phyloP scores from a whole-genome alignment of 768 basidiomycete species.

The Dentipellis sp. region DNA sequence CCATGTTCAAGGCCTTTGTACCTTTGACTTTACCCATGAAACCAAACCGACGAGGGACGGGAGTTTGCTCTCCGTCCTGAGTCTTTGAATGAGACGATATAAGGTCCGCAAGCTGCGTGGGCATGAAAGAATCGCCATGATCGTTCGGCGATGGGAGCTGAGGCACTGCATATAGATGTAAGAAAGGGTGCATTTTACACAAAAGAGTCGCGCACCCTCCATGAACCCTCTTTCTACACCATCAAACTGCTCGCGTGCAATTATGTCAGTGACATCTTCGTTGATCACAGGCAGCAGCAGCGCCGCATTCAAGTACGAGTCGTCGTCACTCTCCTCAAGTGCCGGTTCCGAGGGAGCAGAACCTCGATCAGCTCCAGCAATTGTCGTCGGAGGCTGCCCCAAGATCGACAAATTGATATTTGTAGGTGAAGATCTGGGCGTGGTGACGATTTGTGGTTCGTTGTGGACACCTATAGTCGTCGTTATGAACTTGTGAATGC shows the following conservation, averaged over 20 bases:
- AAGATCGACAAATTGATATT: background rate
- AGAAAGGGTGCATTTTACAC: background rate
- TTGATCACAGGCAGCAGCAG: background rate
- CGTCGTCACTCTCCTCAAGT: conserved; percentile 1
- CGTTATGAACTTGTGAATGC: background rate
- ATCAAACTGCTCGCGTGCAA: conserved; percentile 1
- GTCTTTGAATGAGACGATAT: too few relatives aligned
- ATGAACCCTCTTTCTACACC: background rate
- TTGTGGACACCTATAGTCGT: background rate
- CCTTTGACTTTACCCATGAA: conserved; percentile 2
- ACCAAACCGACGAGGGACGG: background rate
- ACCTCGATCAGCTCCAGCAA: background rate
- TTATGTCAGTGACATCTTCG: background rate
- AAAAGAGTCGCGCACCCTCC: conserved; percentile 7
- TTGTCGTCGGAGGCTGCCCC: background rate
- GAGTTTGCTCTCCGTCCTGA: too few relatives aligned
- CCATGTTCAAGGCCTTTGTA: conserved; percentile 7
- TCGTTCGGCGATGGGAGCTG: background rate
- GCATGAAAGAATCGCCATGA: background rate
- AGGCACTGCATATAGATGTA: background rate
- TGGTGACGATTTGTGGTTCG: background rate
- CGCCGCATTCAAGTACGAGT: background rate
- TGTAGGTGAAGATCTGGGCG: background rate
- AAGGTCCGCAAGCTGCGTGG: background rate
- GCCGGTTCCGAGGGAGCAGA: background rate